Conservation (phyloP, 2,329 filamentous ascomycete genomes). For the Massarina eburnea region DNA sequence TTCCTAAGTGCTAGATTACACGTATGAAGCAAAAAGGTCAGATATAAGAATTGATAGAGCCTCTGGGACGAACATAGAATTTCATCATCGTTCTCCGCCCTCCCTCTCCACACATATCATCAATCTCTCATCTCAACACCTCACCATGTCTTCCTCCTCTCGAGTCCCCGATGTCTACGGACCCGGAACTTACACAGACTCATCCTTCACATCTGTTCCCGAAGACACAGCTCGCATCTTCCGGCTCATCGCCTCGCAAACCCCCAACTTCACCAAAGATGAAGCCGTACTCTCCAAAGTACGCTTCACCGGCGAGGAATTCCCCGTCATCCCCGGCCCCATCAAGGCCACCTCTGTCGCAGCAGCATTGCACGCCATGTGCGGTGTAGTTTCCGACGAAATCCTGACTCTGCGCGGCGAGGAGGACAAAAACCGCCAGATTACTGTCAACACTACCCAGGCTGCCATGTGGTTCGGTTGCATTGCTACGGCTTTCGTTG, state of each 20-base stretch:
- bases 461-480: constrained; percentile 50
- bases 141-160: constrained; percentile 8
- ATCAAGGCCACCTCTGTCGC: constrained; percentile 48
- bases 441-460: constrained; percentile 53
- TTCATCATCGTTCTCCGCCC: no score
- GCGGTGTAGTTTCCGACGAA: constrained; percentile 47
- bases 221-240: constrained; percentile 45
- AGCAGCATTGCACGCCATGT: constrained; percentile 49
- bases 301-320: constrained; percentile 43
- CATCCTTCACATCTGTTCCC: constrained; percentile 40
- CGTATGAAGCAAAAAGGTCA: no score
- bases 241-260: constrained; percentile 39
- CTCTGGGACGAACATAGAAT: background rate
- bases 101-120: background rate
- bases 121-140: background rate
- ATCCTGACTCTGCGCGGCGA: constrained; percentile 34
- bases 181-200: constrained; percentile 46
- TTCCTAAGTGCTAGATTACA: no score
- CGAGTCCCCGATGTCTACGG: constrained; percentile 36
- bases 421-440: constrained; percentile 15
- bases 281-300: constrained; percentile 36
- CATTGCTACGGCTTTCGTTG: constrained; percentile 42
- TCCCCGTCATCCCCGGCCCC: constrained; percentile 47
- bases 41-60: background rate
- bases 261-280: constrained; percentile 46